Evolutionary conservation across 139 green algal species (phyloP).

Genomic region (Auxenochlorella pyrenoidosa): DNA sequence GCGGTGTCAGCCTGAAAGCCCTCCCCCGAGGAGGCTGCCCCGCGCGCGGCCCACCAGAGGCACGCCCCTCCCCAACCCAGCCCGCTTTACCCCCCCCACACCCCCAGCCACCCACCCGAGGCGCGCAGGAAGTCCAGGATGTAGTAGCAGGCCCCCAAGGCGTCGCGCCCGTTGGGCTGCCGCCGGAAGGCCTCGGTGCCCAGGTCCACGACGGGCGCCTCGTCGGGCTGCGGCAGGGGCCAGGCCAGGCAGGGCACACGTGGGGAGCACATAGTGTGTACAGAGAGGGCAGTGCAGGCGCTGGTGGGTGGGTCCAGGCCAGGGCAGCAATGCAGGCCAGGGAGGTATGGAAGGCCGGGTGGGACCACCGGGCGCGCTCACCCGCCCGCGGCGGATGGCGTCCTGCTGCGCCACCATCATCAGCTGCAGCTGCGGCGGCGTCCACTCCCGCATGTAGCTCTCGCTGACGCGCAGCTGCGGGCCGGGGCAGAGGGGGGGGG

Average conservation of each 20-base stretch:
- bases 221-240: constrained; percentile 15
- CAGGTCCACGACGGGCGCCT: not conserved
- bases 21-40: too few relatives aligned
- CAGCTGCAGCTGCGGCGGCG: constrained; percentile 16
- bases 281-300: not conserved
- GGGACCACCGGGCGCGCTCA: not conserved
- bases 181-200: constrained; percentile 27
- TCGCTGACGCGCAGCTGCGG: constrained; percentile 30
- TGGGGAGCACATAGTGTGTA: not conserved
- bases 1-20: too few relatives aligned
- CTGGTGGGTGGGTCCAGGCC: too few relatives aligned
- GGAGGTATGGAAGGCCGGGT: not conserved
- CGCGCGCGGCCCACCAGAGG: too few relatives aligned
- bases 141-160: constrained; percentile 24
- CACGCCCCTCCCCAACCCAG: too few relatives aligned
- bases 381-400: not conserved
- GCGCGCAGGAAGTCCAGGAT: constrained; percentile 25
- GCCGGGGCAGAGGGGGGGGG: not conserved
- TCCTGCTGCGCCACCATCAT: constrained; percentile 10
- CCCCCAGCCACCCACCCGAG: constrained; percentile 16
- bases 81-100: too few relatives aligned
- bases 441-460: constrained; percentile 9
- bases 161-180: constrained; percentile 25
- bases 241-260: not conserved
- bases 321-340: not conserved